Evolutionary conservation across 2,329 filamentous ascomycete species (phyloP).

Genomic region (Paramyrothecium sp.): DNA sequence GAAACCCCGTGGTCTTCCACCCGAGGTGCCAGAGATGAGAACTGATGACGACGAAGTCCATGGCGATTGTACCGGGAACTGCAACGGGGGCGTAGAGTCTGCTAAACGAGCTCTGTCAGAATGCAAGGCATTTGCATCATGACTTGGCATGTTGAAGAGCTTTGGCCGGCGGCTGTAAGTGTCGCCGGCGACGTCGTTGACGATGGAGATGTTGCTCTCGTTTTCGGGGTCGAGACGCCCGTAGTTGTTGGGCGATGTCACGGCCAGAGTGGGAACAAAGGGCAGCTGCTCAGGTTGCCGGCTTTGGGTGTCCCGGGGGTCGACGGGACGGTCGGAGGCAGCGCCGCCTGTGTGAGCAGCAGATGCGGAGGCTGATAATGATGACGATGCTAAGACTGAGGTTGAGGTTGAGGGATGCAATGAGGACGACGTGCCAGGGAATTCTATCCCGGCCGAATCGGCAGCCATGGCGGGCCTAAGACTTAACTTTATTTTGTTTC

Average conservation of each 20-base stretch:
- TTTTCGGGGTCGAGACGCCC: conserved; percentile 34
- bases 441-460: not conserved
- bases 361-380: not conserved
- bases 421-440: not conserved
- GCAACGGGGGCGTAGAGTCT: not conserved
- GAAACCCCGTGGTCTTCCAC: not conserved
- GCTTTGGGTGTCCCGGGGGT: not conserved
- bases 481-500: not conserved
- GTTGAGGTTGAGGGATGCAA: not conserved
- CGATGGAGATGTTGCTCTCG: conserved; percentile 28
- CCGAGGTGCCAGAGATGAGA: not conserved
- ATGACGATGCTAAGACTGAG: not conserved
- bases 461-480: not conserved
- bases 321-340: not conserved
- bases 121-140: not conserved
- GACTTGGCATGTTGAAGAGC: not conserved
- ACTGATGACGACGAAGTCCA: not conserved
- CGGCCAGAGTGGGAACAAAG: conserved; percentile 11
- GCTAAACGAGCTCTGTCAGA: not conserved
- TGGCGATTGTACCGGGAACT: conserved; percentile 4
- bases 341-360: not conserved
- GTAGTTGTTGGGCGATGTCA: conserved; percentile 22
- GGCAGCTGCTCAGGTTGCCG: conserved; percentile 1
- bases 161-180: not conserved
- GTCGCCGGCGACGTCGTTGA: conserved; percentile 24